These are phyloP conservation scores for Daldinia childiae DNA, from an alignment of 495 filamentous ascomycete genomes.

Conservation along the genomic window DNA sequence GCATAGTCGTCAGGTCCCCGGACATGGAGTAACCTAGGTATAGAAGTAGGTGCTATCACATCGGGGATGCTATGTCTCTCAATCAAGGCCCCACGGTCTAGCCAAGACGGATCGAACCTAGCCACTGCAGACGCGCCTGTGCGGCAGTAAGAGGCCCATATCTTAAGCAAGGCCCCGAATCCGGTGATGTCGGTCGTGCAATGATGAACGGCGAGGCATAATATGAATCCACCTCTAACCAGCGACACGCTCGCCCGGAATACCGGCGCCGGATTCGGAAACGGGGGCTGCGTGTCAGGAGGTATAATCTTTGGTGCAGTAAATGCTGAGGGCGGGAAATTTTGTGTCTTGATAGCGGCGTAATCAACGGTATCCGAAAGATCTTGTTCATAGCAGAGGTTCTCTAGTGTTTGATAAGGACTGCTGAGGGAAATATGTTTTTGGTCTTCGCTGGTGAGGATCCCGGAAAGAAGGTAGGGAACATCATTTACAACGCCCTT, in stretches of 20 bases:
- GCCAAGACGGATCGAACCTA: slow-evolving; percentile 37
- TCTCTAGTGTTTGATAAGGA: slow-evolving; percentile 31
- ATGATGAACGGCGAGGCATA: slow-evolving; percentile 45
- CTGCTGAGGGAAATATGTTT: slow-evolving; percentile 29
- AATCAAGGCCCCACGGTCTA: slow-evolving; percentile 23
- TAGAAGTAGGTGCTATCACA: neutral
- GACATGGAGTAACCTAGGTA: slow-evolving; percentile 37
- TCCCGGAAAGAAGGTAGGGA: slow-evolving; percentile 41
- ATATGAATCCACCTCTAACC: slow-evolving; percentile 36
- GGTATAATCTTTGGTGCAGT: slow-evolving; percentile 25
- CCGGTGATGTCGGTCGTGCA: slow-evolving; percentile 45
- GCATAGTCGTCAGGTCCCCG: slow-evolving; percentile 11
- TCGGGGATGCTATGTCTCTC: neutral
- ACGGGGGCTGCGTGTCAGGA: slow-evolving; percentile 31
- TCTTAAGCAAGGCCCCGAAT: slow-evolving; percentile 41
- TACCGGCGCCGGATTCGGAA: slow-evolving; percentile 36
- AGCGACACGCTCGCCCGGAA: slow-evolving; percentile 39
- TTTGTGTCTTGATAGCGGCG: slow-evolving; percentile 20
- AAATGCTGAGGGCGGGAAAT: slow-evolving; percentile 41
- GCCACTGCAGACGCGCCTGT: slow-evolving; percentile 16
- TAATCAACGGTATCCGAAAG: slow-evolving; percentile 36
- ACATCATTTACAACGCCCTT: slow-evolving; percentile 32
- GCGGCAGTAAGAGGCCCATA: slow-evolving; percentile 45
- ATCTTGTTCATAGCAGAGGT: slow-evolving; percentile 35
- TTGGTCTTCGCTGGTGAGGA: slow-evolving; percentile 24